Base-by-base conservation (phyloP, 148 eudicot genomes). In the Bassia scoparia region DNA sequence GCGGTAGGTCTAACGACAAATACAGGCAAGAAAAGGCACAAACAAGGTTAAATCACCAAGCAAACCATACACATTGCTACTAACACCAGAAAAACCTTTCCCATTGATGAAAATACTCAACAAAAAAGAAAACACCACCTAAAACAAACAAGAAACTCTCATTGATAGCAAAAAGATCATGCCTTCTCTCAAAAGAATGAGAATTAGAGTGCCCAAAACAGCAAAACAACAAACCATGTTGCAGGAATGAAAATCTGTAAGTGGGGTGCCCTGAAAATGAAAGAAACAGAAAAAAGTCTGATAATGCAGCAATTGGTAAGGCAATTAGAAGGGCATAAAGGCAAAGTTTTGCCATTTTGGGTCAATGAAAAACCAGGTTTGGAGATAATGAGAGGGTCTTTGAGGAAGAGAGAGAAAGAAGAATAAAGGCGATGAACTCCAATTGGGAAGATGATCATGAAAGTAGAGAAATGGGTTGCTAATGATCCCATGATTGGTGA, bases 191-290 rank as follows among this genome's bases (percentile, higher is more conserved):
- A 77, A 67, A 53, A 64, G 20, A 35, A 90, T 84, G 71, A 90
- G 52, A 84, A 90, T 63, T 67, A 85, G 33, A 90, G 79, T 58
- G 64, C 87, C 97, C 97, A 93, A 82, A 90, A 93, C 68, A 89
- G 61, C 31, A 84, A 85, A 89, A 87, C 66, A 0, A 90, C 77
- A 9, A 71, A 34, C 9, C 85, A 34, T 86, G 85, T 23, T 89
- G 87, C 63, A 90, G 35, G 66, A 87, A 86, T 8, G 87, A 67
- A 75, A 90, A 89, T 70, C 77, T 78, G 76, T 74, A 76, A 41
- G 80, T 76, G 58, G 89, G 88, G 81, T 80, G 76, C 31, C 87
- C 88, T 48, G 90, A 79, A 67, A 82, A 71, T n/a, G 86, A 81
- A 0, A 81, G 73, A 35, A 93, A 93, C 50, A 85, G 41, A 74